These are phyloP conservation scores for Withania somnifera DNA, from an alignment of 305 asterid genomes.

Conservation along the genomic window DNA sequence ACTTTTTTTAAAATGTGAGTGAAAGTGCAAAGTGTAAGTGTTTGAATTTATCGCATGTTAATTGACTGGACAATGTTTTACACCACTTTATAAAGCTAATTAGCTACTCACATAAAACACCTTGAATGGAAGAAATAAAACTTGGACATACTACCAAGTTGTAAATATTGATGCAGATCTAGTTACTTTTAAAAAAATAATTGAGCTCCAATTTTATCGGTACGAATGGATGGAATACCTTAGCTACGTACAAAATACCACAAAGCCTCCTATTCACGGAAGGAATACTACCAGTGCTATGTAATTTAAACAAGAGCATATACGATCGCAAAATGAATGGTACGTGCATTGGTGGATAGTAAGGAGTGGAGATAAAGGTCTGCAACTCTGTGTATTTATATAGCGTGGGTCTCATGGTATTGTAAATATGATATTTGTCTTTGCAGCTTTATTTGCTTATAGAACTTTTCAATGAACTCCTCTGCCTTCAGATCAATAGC, in stretches of 20 bases:
- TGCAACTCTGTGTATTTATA: neutral
- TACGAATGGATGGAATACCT: neutral
- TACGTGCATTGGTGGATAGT: no score
- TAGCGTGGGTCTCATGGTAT: conserved; percentile 15
- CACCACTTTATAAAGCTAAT: neutral
- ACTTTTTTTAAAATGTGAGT: no score
- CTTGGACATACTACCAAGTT: no score
- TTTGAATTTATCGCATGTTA: neutral
- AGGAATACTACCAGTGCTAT: neutral
- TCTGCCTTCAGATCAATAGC: conserved; percentile 74
- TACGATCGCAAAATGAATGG: no score
- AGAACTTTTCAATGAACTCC: conserved; percentile 57
- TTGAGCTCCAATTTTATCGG: no score
- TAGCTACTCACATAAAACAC: neutral
- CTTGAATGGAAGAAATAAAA: neutral
- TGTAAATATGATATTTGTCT: conserved; percentile 37
- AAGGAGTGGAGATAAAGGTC: no score
- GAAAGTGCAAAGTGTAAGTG: neutral
- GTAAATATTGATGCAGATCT: neutral
- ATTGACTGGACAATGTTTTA: neutral
- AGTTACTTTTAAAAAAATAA: no score
- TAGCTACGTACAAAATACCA: neutral
- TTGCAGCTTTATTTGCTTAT: conserved; percentile 59
- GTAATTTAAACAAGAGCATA: no score
- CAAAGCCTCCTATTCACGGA: neutral